Base-by-base conservation (phyloP, 176 grass and related monocot genomes). In the Bolboschoenus planiculmis region DNA sequence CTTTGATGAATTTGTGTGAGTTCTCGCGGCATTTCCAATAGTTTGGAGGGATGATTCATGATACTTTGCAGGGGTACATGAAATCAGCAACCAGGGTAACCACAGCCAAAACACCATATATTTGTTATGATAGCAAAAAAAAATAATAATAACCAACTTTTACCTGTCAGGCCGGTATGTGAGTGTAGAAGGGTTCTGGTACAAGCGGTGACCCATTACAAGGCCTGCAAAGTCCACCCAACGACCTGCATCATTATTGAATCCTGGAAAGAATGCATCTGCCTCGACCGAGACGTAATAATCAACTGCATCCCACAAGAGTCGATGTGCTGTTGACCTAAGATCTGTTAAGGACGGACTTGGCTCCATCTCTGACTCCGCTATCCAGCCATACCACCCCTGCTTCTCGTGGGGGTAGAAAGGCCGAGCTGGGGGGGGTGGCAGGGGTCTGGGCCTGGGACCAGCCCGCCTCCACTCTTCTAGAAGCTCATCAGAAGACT, bases 301-400 rank as follows among this genome's bases (percentile, higher is more conserved):
- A 87, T 99, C 97, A 65, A 99, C 87, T 6, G 97, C 97, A 78
- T 99, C 97, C 97, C 97, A 99, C 34, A 99, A 77, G 73, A 99
- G 84, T 57, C 89, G 58, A 81, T 99, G 93, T 37, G 93, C 97
- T 75, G 89, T 86, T 81, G 51, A 87, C 82, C 97, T 91, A 61
- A 92, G 84, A 86, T 93, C 91, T 66, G 82, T 42, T 1, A 87
- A 88, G 5, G 67, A 90, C n/a, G 89, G 76, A 72, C 88, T 87
- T 0, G 97, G 97, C 80, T 99, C 97, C 21, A 30, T 88, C 18
- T 90, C 93, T 78, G 87, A 89, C 83, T 93, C 93, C 58, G 91
- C 89, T 83, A 99, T 91, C 97, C 97, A 99, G 31, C 97, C 97
- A 89, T 99, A 99, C 97, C 97, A 99, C 10, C 93, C 97, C 88